phyloP scores from a whole-genome alignment of 371 early-diverging fungal species.

The Pancytospora philotis region DNA sequence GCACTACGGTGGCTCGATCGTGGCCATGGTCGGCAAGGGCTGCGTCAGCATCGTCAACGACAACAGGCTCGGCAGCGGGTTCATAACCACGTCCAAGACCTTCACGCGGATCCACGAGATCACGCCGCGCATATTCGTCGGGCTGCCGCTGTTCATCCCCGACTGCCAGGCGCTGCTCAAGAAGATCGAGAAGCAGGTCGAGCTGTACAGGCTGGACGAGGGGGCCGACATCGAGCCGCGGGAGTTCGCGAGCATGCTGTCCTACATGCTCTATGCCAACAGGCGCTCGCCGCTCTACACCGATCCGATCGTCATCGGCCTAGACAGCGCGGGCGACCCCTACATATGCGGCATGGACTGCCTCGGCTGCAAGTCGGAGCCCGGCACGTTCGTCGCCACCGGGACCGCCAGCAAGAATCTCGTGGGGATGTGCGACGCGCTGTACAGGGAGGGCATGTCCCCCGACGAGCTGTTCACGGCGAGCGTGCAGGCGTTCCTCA shows the following conservation, averaged over 20 bases:
- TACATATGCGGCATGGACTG: slow-evolving; percentile 87
- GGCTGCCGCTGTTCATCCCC: slow-evolving; percentile 84
- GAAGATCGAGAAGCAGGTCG: slow-evolving; percentile 77
- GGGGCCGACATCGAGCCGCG: slow-evolving; percentile 85
- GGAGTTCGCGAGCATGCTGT: slow-evolving; percentile 80
- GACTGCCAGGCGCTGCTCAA: slow-evolving; percentile 81
- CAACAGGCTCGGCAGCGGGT: slow-evolving; percentile 70
- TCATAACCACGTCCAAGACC: slow-evolving; percentile 77
- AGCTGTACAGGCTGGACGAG: slow-evolving; percentile 88
- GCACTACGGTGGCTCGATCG: slow-evolving; percentile 65
- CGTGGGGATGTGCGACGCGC: slow-evolving; percentile 88
- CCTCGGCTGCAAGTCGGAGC: slow-evolving; percentile 85
- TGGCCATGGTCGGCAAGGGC: slow-evolving; percentile 93
- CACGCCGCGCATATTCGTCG: slow-evolving; percentile 73
- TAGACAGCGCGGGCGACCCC: slow-evolving; percentile 67
- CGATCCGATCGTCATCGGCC: slow-evolving; percentile 84
- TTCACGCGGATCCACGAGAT: slow-evolving; percentile 81
- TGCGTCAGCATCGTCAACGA: slow-evolving; percentile 94
- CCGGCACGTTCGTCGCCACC: slow-evolving; percentile 83
- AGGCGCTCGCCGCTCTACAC: slow-evolving; percentile 87
- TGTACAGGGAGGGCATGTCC: slow-evolving; percentile 87
- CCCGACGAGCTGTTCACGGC: slow-evolving; percentile 94
- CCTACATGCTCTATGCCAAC: slow-evolving; percentile 82
- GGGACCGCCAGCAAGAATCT: slow-evolving; percentile 81
- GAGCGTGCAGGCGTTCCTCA: slow-evolving; percentile 83